Percentiles rank a stretch among this genome's conserved stretches.
phyloP scores from a whole-genome alignment of 345 rosid genomes.

The Carallia brachiata region DNA sequence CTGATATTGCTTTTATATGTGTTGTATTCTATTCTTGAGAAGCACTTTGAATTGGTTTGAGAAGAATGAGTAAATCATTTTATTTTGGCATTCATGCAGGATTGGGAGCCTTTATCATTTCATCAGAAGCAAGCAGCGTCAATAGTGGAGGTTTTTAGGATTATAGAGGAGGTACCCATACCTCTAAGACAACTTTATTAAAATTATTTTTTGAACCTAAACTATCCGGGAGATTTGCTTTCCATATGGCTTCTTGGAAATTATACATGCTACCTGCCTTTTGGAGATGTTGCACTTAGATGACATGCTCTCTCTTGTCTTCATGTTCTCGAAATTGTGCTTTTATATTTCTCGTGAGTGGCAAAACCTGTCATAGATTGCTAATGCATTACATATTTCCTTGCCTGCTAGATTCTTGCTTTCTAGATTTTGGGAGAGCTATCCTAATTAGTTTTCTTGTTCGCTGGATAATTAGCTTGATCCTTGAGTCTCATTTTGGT shows the following conservation, averaged over 20 bases:
- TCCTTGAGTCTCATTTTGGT: neutral
- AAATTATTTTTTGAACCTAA: neutral
- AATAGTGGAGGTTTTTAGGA: slow-evolving; percentile 90
- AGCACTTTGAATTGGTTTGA: slow-evolving; percentile 13
- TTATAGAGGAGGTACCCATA: slow-evolving; percentile 80
- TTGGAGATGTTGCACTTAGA: slow-evolving; percentile 7
- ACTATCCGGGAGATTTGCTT: neutral
- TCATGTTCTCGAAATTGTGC: neutral
- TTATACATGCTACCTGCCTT: slow-evolving; percentile 1
- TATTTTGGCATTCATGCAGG: slow-evolving; percentile 45
- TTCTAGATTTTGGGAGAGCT: neutral
- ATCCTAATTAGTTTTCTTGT: neutral
- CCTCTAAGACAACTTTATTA: neutral
- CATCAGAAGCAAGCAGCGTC: slow-evolving; percentile 90
- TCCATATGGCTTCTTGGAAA: slow-evolving; percentile 9
- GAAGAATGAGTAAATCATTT: neutral
- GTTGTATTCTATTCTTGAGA: neutral
- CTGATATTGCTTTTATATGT: neutral
- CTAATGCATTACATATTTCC: neutral
- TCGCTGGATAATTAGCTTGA: neutral
- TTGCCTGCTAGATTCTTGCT: neutral
- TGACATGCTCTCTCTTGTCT: neutral
- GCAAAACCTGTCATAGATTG: neutral
- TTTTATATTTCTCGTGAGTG: neutral
- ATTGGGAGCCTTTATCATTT: slow-evolving; percentile 92